Evolutionary conservation across 768 basidiomycete species (phyloP).

Genomic region (Suillus variegatus): DNA sequence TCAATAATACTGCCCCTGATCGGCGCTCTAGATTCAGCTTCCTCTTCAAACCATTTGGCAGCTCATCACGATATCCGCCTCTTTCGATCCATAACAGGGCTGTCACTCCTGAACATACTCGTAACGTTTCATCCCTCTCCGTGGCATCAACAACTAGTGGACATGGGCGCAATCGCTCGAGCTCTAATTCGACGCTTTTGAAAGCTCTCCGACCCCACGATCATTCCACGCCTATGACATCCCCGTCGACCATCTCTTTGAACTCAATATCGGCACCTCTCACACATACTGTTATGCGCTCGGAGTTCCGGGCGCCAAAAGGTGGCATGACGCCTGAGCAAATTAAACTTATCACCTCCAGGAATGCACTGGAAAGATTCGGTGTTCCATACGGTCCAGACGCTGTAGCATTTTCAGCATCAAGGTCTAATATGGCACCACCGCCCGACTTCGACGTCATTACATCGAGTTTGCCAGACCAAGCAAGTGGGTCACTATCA

Average conservation of each 20-base stretch:
- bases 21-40: slow-evolving; percentile 52
- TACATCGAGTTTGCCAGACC: not conserved
- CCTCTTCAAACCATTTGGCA: slow-evolving; percentile 40
- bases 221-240: slow-evolving; percentile 48
- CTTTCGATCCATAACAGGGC: slow-evolving; percentile 20
- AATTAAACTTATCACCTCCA: slow-evolving; percentile 66
- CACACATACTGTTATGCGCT: slow-evolving; percentile 68
- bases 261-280: slow-evolving; percentile 77
- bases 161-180: slow-evolving; percentile 38
- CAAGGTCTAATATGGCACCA: slow-evolving; percentile 45
- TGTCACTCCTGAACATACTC: slow-evolving; percentile 20
- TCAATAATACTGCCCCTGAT: slow-evolving; percentile 10
- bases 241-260: slow-evolving; percentile 70
- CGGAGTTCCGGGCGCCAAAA: slow-evolving; percentile 65
- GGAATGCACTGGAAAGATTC: slow-evolving; percentile 67
- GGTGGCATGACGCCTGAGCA: slow-evolving; percentile 52
- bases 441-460: slow-evolving; percentile 53
- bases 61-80: slow-evolving; percentile 25
- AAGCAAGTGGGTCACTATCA: not conserved
- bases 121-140: slow-evolving; percentile 23
- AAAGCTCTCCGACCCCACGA: slow-evolving; percentile 39
- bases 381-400: slow-evolving; percentile 77
- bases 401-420: slow-evolving; percentile 62
- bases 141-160: slow-evolving; percentile 25
- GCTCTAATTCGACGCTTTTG: slow-evolving; percentile 31